These are phyloP conservation scores for Cryphonectria carpinicola DNA, from an alignment of 2,329 filamentous ascomycete genomes.

Conservation along the genomic window DNA sequence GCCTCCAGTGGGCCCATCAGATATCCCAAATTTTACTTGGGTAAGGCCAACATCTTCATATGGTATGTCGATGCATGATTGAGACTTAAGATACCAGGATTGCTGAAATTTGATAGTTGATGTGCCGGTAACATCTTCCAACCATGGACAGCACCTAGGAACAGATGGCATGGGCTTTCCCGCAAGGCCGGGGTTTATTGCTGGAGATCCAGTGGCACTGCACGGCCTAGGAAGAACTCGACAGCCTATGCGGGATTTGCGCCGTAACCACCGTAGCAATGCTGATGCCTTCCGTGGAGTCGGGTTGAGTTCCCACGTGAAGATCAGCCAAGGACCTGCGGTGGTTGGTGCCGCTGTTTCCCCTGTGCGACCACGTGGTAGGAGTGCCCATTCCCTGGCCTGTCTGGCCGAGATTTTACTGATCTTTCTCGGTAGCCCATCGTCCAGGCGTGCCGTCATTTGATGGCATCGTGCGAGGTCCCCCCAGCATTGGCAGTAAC, in stretches of 20 bases:
- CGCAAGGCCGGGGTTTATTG: constrained; percentile 38
- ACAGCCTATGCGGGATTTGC: constrained; percentile 12
- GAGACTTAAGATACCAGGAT: neutral
- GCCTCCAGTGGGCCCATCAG: constrained; percentile 15
- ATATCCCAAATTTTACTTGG: constrained; percentile 22
- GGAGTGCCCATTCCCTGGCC: neutral
- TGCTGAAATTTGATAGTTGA: constrained; percentile 32
- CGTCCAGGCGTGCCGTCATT: constrained; percentile 13
- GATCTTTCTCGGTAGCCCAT: constrained; percentile 15
- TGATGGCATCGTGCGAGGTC: neutral
- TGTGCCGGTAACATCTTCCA: constrained; percentile 40
- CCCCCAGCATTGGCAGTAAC: neutral
- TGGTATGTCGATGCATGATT: constrained; percentile 26
- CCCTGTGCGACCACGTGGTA: constrained; percentile 22
- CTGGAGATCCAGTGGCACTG: constrained; percentile 33
- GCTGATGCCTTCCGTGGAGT: constrained; percentile 20
- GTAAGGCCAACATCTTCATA: constrained; percentile 23
- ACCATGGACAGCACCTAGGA: constrained; percentile 36
- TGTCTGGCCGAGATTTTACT: neutral
- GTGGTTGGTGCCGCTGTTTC: constrained; percentile 9
- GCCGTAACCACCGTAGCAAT: constrained; percentile 15
- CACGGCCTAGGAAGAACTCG: constrained; percentile 22
- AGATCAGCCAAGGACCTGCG: constrained; percentile 23
- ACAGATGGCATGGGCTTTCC: constrained; percentile 34
- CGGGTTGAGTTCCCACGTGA: constrained; percentile 28